Conservation (phyloP, 495 filamentous ascomycete genomes). For the Daldinia vernicosa region DNA sequence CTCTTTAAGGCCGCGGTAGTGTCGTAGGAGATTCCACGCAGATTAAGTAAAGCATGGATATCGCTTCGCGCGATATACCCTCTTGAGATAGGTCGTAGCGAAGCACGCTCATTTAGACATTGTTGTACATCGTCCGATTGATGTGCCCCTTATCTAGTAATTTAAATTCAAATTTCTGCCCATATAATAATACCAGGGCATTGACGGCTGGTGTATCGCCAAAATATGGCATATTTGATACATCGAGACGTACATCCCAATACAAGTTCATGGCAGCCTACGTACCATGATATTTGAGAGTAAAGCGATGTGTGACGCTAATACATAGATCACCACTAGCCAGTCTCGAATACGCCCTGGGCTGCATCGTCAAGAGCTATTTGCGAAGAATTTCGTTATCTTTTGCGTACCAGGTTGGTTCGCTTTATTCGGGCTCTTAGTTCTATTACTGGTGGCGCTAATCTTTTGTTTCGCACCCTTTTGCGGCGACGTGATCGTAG, state of each 20-base stretch:
- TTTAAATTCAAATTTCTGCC: not conserved
- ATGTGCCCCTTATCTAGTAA: not conserved
- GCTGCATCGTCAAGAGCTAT: slow-evolving; percentile 53
- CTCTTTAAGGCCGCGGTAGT: not conserved
- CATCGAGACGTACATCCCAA: not conserved
- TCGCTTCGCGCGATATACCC: slow-evolving; percentile 19
- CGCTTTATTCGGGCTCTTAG: slow-evolving; percentile 56
- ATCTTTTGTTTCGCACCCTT: slow-evolving; percentile 36
- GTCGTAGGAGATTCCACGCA: not conserved
- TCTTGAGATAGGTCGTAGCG: slow-evolving; percentile 14
- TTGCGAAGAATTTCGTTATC: slow-evolving; percentile 88
- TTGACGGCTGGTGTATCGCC: not conserved
- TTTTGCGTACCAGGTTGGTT: slow-evolving; percentile 70
- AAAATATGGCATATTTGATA: not conserved
- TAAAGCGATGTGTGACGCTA: no score
- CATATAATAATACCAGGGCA: not conserved
- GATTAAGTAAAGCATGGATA: not conserved
- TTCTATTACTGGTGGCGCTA: slow-evolving; percentile 49
- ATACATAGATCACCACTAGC: not conserved
- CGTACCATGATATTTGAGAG: not conserved
- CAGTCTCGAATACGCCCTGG: not conserved
- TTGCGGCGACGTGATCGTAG: slow-evolving; percentile 43
- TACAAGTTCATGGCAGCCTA: not conserved
- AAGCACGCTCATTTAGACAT: slow-evolving; percentile 11
- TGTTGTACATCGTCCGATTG: slow-evolving; percentile 8